These are phyloP conservation scores for Hemileccinum impolitum DNA, from an alignment of 768 basidiomycete genomes.

Conservation along the genomic window DNA sequence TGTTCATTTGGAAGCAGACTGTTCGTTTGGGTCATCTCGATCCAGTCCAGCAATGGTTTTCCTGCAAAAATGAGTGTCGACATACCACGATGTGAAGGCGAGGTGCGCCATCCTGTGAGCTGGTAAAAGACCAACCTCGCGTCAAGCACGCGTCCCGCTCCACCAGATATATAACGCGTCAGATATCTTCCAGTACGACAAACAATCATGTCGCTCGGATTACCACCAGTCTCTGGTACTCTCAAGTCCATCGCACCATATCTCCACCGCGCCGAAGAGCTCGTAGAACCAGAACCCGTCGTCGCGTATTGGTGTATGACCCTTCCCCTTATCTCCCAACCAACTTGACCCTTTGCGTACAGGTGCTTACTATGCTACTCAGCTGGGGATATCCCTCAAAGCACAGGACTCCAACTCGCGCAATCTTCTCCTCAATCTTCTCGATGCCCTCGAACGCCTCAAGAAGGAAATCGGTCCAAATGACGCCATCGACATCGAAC, in stretches of 20 bases:
- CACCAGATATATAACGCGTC: not conserved
- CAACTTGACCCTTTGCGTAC: not conserved
- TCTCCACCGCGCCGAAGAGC: slow-evolving; percentile 87
- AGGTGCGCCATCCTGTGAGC: slow-evolving; percentile 14
- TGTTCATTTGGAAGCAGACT: slow-evolving; percentile 24
- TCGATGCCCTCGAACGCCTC: slow-evolving; percentile 75
- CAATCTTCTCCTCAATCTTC: slow-evolving; percentile 66
- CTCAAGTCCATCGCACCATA: slow-evolving; percentile 74
- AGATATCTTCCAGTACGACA: not conserved
- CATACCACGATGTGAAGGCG: not conserved
- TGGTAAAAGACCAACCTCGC: not conserved
- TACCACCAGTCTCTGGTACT: slow-evolving; percentile 56
- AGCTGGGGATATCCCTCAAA: slow-evolving; percentile 77
- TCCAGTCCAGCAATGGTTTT: slow-evolving; percentile 7
- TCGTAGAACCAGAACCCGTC: slow-evolving; percentile 76
- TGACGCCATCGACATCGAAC: slow-evolving; percentile 81
- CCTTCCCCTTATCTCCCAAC: slow-evolving; percentile 10
- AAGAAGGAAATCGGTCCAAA: slow-evolving; percentile 70
- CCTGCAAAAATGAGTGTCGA: not conserved
- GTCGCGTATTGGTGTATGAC: slow-evolving; percentile 93
- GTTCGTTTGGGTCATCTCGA: slow-evolving; percentile 15
- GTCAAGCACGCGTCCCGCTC: not conserved
- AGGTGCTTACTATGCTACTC: slow-evolving; percentile 92
- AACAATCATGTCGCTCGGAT: slow-evolving; percentile 39
- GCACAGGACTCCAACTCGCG: slow-evolving; percentile 62